phyloP scores from a whole-genome alignment of 306 rosid genomes.

The Lupinus albus region DNA sequence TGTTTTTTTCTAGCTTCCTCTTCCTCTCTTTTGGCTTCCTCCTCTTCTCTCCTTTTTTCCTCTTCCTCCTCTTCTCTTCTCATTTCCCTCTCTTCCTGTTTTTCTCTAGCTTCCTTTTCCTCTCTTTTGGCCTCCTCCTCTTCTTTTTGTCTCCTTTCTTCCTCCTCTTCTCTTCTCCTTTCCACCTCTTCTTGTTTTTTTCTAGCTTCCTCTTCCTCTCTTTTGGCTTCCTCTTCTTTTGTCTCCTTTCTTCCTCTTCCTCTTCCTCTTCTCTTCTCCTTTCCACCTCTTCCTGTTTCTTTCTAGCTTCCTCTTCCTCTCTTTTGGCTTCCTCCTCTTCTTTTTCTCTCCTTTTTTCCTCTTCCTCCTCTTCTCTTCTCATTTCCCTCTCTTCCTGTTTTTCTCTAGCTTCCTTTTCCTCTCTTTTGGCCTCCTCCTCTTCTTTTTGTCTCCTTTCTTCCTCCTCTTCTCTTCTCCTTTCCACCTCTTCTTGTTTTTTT shows the following conservation, averaged over 20 bases:
- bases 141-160: background rate
- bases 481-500: too few relatives aligned
- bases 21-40: background rate
- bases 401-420: background rate
- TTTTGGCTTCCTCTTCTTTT: background rate
- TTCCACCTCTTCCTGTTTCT: too few relatives aligned
- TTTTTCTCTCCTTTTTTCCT: too few relatives aligned
- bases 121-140: background rate
- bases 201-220: too few relatives aligned
- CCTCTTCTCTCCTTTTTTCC: background rate
- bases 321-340: too few relatives aligned
- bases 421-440: too few relatives aligned
- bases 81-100: too few relatives aligned
- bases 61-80: background rate
- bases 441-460: background rate
- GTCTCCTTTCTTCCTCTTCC: conserved; percentile 40
- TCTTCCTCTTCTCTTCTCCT: too few relatives aligned
- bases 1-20: background rate
- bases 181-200: too few relatives aligned
- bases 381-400: conserved; percentile 47
- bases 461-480: conserved; percentile 31
- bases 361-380: background rate
- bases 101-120: too few relatives aligned
- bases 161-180: background rate
- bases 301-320: conserved; percentile 9